phyloP scores from a whole-genome alignment of 768 basidiomycete species.

The Collybia sordida region DNA sequence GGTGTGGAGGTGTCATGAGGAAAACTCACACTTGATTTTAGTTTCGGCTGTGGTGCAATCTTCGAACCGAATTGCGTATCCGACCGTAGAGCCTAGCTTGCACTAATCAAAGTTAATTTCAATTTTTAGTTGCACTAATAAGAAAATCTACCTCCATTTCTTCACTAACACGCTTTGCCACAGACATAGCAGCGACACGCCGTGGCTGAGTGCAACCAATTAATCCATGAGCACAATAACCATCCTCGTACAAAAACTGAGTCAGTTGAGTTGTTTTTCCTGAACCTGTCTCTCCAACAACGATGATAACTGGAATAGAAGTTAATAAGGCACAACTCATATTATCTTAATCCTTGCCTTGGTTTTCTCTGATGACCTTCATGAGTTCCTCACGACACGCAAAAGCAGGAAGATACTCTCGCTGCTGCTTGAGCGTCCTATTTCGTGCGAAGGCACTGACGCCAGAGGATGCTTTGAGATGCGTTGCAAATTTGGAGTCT shows the following conservation, averaged over 20 bases:
- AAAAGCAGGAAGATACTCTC: slow-evolving; percentile 97
- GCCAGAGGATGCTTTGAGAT: slow-evolving; percentile 78
- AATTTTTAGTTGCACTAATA: not conserved
- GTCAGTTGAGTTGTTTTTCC: slow-evolving; percentile 97
- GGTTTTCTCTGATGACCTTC: slow-evolving; percentile 88
- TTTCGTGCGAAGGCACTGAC: slow-evolving; percentile 79
- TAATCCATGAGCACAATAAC: slow-evolving; percentile 86
- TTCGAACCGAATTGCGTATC: slow-evolving; percentile 98
- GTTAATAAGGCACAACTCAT: not conserved
- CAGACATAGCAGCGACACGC: slow-evolving; percentile 99
- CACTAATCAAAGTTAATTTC: slow-evolving; percentile 44
- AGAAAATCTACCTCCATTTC: slow-evolving; percentile 84
- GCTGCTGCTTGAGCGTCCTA: slow-evolving; percentile 88
- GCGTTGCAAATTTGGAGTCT: slow-evolving; percentile 96
- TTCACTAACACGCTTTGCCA: slow-evolving; percentile 99
- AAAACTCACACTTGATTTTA: slow-evolving; percentile 87
- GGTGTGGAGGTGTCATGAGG: not conserved
- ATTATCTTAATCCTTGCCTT: slow-evolving; percentile 55
- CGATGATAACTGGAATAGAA: slow-evolving; percentile 69
- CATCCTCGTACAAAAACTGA: slow-evolving; percentile 97
- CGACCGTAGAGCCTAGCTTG: slow-evolving; percentile 87
- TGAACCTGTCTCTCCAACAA: slow-evolving; percentile 99
- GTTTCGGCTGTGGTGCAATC: slow-evolving; percentile 94
- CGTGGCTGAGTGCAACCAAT: slow-evolving; percentile 98
- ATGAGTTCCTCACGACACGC: slow-evolving; percentile 94